Conservation (phyloP, 495 filamentous ascomycete genomes). For the Neurospora tetraspora region DNA sequence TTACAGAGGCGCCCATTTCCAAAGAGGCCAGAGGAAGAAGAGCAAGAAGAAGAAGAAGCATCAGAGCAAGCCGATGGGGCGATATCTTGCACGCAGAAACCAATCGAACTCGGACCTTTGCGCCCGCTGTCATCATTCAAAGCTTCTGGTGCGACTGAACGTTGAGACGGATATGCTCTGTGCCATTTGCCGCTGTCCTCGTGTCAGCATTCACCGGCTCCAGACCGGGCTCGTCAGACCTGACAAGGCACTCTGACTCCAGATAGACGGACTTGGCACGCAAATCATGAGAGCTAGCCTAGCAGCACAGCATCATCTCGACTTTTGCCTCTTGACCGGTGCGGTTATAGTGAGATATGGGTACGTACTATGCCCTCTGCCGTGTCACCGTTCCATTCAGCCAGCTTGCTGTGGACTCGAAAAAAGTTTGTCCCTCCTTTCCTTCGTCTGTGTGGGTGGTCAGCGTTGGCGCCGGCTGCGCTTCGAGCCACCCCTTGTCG, state of each 20-base stretch:
- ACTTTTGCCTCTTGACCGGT: neutral
- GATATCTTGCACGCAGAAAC: neutral
- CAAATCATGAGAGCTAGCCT: conserved; percentile 4
- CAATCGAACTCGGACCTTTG: neutral
- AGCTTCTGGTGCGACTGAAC: neutral
- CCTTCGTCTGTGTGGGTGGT: neutral
- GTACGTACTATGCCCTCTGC: neutral
- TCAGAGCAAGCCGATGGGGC: neutral
- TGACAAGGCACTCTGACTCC: neutral
- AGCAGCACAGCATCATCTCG: conserved; percentile 6
- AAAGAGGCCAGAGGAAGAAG: neutral
- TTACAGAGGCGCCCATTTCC: neutral
- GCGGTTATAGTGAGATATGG: neutral
- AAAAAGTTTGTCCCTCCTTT: neutral
- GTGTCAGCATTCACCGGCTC: neutral
- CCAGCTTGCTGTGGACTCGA: neutral
- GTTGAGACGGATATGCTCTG: neutral
- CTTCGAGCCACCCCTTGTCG: conserved; percentile 1
- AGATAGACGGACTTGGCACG: conserved; percentile 4
- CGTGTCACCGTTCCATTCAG: neutral
- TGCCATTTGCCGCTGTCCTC: neutral
- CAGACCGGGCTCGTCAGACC: neutral
- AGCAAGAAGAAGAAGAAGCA: neutral
- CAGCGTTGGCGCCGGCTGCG: conserved; percentile 5
- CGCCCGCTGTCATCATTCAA: neutral